Evolutionary conservation across 805 yeast genomes (phyloP), one percentile per base, ranked within the genome.

Genomic region (Myxozyma mucilagina): DNA sequence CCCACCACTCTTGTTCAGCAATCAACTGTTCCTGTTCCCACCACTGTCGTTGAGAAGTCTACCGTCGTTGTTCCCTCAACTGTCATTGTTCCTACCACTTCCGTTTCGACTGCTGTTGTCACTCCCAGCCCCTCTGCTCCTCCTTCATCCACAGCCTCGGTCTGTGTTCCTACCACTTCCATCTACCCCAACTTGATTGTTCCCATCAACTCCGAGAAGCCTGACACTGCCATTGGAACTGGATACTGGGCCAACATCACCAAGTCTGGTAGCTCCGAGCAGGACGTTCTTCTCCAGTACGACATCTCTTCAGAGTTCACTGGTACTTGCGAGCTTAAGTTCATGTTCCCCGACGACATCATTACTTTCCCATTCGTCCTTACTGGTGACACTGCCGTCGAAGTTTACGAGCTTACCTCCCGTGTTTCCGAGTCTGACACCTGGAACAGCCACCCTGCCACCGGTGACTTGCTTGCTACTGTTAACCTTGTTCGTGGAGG

Each of bases 231-330:
- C 7, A 44, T 63, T 38, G 66, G 66, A 31, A 63, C 66, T 11
- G 56, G 56, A 31, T 63, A 50, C 61, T 63, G 66, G 66, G 65
- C 66, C 29, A 63, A 63, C 61, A 35, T 63, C 48, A 63, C 66
- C 36, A 63, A 63, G 65, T 57, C 61, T 3, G 29, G 52, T 29
- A 18, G 53, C 18, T 42, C 14, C n/a, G 66, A 63, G 59, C 64
- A 63, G 62, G 66, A 63, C 41, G 66, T 63, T 11, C 56, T 63
- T 13, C 61, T 63, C 7, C 53, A 63, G 61, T 63, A 34, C 47
- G 66, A 63, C 50, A 53, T 63, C 34, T 34, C 61, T 24, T 20
- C 44, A 42, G 45, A 29, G 43, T 61, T 39, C 59, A 59, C 64
- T 34, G 66, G 66, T 31, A 47, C 60, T 9, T 63, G 66, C 60